Evolutionary conservation across 352 stramenopile genomes (phyloP).

Genomic region (Blastocystis sp.): DNA sequence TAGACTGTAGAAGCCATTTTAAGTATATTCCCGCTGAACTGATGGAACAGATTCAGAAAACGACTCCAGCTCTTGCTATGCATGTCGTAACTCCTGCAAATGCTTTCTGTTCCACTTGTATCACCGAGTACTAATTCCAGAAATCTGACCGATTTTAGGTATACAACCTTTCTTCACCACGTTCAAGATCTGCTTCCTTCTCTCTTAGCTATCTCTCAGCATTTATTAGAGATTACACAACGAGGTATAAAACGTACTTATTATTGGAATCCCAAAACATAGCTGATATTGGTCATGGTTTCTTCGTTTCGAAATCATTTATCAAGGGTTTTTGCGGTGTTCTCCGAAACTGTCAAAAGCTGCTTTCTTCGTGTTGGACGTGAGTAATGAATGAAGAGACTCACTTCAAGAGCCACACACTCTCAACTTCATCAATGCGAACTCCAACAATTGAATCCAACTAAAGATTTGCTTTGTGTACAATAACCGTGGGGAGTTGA

Average conservation of each 20-base stretch:
- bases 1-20: conserved; percentile 2
- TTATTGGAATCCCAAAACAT: too few species aligned
- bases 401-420: background rate
- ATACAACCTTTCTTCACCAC: background rate
- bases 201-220: too few species aligned
- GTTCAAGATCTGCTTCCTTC: background rate
- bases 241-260: too few species aligned
- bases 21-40: background rate
- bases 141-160: background rate
- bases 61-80: background rate
- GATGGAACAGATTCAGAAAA: background rate
- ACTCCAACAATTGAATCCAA: background rate
- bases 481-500: background rate
- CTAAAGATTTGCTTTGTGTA: background rate
- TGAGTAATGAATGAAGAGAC: background rate
- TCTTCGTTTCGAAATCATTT: too few species aligned
- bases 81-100: background rate
- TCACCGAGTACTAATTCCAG: background rate
- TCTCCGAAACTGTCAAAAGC: too few species aligned
- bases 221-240: too few species aligned
- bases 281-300: too few species aligned
- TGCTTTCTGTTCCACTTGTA: background rate
- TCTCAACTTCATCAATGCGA: background rate
- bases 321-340: too few species aligned
- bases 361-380: too few species aligned